These are phyloP conservation scores for Nakazawaea anatomiae DNA, from an alignment of 805 yeast genomes.

Conservation along the genomic window DNA sequence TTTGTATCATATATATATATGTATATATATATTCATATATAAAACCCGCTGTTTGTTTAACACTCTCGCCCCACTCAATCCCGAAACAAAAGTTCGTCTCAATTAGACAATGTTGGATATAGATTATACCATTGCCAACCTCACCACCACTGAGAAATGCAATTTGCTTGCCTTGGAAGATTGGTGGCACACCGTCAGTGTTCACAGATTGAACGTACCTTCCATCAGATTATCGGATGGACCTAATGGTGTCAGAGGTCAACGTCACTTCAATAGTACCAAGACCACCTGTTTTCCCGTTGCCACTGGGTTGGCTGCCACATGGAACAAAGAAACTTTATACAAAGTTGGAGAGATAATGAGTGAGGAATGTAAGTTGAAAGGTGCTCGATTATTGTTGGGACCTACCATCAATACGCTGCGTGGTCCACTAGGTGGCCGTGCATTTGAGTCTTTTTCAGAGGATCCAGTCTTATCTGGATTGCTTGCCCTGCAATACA, in stretches of 20 bases:
- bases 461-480: constrained; percentile 42
- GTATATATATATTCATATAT: too few relatives aligned
- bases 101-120: constrained; percentile 5
- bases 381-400: constrained; percentile 32
- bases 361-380: constrained; percentile 36
- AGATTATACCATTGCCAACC: constrained; percentile 1
- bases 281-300: constrained; percentile 41
- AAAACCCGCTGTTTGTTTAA: too few relatives aligned
- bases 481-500: constrained; percentile 36
- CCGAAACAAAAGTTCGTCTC: too few relatives aligned
- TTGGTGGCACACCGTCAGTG: constrained; percentile 33
- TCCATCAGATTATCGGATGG: constrained; percentile 34
- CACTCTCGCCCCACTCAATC: too few relatives aligned
- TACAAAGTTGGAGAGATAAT: constrained; percentile 33
- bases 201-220: constrained; percentile 30
- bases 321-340: constrained; percentile 35
- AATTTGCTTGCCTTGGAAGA: constrained; percentile 16
- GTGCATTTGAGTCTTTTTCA: constrained; percentile 37
- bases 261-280: constrained; percentile 30
- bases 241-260: constrained; percentile 44
- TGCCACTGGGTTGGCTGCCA: constrained; percentile 41
- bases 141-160: constrained; percentile 8
- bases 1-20: too few relatives aligned
- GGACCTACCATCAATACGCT: constrained; percentile 34
- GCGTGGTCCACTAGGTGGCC: constrained; percentile 39